phyloP scores from a whole-genome alignment of 768 basidiomycete species.

The Mrakia blollopis region DNA sequence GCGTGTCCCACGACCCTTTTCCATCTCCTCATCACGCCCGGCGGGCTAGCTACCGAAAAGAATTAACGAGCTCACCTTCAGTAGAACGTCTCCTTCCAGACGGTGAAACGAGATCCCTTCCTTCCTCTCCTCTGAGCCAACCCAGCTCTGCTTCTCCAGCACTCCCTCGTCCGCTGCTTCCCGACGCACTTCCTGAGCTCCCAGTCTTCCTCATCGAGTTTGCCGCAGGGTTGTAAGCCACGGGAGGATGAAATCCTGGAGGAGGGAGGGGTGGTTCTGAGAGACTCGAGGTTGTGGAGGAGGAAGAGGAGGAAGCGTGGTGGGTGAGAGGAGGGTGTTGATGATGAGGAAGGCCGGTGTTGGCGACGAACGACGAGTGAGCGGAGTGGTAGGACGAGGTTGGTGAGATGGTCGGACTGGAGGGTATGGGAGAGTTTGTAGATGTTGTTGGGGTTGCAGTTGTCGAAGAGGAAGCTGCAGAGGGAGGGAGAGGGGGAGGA shows the following conservation, averaged over 20 bases:
- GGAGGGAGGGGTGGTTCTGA: conserved; percentile 26
- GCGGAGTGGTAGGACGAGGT: conserved; percentile 7
- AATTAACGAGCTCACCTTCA: not conserved
- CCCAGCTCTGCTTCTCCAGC: not conserved
- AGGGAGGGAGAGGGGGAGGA: conserved; percentile 3
- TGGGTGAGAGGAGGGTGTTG: not conserved
- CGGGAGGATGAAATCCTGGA: conserved; percentile 30
- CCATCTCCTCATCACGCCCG: not conserved
- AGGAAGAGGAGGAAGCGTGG: conserved; percentile 3
- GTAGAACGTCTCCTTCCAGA: not conserved
- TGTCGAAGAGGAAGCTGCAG: not conserved
- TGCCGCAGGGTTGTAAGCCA: conserved; percentile 30
- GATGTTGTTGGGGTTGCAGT: not conserved
- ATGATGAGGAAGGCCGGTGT: not conserved
- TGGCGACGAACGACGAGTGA: not conserved
- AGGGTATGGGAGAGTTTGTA: not conserved
- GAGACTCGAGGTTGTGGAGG: not conserved
- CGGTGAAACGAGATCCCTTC: not conserved
- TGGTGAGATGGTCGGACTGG: not conserved
- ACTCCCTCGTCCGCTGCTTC: not conserved
- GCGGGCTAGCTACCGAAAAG: not conserved
- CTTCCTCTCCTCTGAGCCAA: not conserved
- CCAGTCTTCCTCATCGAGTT: not conserved
- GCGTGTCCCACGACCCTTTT: not conserved
- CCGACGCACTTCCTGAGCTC: not conserved